Percentiles rank a stretch among this genome's conserved stretches.
phyloP scores from a whole-genome alignment of 1,284 basidiomycete genomes.

The Tilletia indica region DNA sequence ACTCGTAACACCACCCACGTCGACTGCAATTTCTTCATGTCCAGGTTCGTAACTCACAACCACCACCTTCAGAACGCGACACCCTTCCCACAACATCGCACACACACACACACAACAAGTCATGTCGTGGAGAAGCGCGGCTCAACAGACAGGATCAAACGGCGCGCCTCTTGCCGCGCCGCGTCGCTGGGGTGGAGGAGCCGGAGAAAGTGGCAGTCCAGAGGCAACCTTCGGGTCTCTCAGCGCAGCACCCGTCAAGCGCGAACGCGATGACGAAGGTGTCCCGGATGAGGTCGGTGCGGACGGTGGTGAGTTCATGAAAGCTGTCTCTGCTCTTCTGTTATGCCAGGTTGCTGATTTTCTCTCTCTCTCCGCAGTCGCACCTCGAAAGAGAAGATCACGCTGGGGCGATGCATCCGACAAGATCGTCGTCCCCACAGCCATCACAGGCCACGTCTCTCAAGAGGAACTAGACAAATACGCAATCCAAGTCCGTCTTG shows the following conservation, averaged over 20 bases:
- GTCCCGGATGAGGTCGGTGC: slow-evolving; percentile 23
- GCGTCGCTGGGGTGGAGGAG: slow-evolving; percentile 47
- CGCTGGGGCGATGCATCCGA: slow-evolving; percentile 51
- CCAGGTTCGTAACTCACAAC: too few species aligned
- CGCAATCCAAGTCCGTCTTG: slow-evolving; percentile 65
- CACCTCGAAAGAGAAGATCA: slow-evolving; percentile 51
- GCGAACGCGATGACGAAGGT: slow-evolving; percentile 25
- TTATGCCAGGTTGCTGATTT: background rate
- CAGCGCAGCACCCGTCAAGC: slow-evolving; percentile 19
- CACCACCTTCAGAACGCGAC: too few species aligned
- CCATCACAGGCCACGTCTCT: slow-evolving; percentile 43
- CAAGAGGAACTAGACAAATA: slow-evolving; percentile 52
- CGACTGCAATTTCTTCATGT: too few species aligned
- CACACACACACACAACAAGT: background rate
- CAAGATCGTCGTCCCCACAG: slow-evolving; percentile 43
- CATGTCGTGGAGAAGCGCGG: slow-evolving; percentile 54
- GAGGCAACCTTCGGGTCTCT: slow-evolving; percentile 18
- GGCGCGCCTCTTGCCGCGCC: slow-evolving; percentile 44
- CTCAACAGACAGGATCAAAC: slow-evolving; percentile 53
- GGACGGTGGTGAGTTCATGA: slow-evolving; percentile 13
- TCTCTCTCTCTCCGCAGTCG: slow-evolving; percentile 18
- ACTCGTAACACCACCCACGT: too few species aligned
- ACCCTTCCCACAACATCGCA: too few species aligned
- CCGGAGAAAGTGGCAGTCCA: slow-evolving; percentile 26
- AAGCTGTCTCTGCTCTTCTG: too few species aligned